Conservation (phyloP, 169 alveolate genomes). For the Plasmodium reichenowi region DNA sequence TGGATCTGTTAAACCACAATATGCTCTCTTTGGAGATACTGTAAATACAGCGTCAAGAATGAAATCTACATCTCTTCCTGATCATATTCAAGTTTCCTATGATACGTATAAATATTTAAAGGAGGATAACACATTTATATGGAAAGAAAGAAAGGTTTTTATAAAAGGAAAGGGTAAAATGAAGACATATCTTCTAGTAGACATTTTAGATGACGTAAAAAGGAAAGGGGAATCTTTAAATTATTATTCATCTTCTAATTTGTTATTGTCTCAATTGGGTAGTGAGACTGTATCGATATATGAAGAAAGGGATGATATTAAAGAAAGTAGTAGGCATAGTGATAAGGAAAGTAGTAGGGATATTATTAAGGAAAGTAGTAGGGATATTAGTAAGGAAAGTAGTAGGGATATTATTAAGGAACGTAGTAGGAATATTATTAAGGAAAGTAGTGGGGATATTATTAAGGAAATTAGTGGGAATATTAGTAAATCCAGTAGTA, state of each 20-base stretch:
- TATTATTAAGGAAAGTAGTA: not conserved
- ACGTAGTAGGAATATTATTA: no score
- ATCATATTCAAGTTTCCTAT: slow-evolving; percentile 82
- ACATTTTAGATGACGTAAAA: slow-evolving; percentile 36
- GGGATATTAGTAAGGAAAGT: no score
- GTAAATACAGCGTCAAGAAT: slow-evolving; percentile 98
- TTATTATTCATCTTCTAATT: slow-evolving; percentile 9
- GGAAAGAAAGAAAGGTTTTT: slow-evolving; percentile 79
- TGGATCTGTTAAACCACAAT: slow-evolving; percentile 98
- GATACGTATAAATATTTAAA: slow-evolving; percentile 77
- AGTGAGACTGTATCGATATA: not conserved
- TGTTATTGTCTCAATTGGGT: not conserved
- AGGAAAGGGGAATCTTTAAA: slow-evolving; percentile 1
- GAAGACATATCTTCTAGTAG: slow-evolving; percentile 82
- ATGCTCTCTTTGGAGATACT: slow-evolving; percentile 98
- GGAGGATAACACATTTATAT: slow-evolving; percentile 77
- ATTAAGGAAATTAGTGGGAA: no score
- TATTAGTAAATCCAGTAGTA: no score
- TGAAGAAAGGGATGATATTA: not conserved
- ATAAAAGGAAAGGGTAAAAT: slow-evolving; percentile 87
- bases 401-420: no score
- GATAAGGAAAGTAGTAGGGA: not conserved
- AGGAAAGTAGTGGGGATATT: no score
- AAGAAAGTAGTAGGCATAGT: not conserved
- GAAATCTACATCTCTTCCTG: slow-evolving; percentile 84